Conservation (phyloP, 1,284 basidiomycete species). For the Phellopilus nigrolimitatus region DNA sequence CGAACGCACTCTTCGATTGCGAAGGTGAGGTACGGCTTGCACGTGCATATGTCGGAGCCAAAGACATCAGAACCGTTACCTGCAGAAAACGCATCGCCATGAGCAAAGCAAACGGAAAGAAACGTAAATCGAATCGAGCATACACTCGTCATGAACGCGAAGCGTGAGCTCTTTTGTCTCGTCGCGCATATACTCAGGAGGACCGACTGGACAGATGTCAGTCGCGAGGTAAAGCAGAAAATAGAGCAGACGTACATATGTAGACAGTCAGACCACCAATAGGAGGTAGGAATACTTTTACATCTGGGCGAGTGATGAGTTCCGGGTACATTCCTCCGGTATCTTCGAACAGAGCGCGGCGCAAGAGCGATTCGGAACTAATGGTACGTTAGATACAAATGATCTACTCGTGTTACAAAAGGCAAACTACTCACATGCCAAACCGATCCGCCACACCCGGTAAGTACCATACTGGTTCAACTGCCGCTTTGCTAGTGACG, state of each 20-base stretch:
- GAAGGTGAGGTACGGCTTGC: conserved; percentile 89
- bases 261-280: conserved; percentile 92
- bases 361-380: conserved; percentile 79
- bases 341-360: conserved; percentile 91
- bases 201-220: conserved; percentile 53
- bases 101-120: too few relatives aligned
- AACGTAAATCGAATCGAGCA: conserved; percentile 29
- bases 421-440: conserved; percentile 61
- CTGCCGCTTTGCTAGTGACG: conserved; percentile 80
- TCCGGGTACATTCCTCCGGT: conserved; percentile 97
- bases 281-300: conserved; percentile 93
- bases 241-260: conserved; percentile 57
- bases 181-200: conserved; percentile 75
- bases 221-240: background rate
- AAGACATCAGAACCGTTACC: conserved; percentile 85
- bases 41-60: conserved; percentile 93
- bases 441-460: conserved; percentile 91
- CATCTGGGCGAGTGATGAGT: conserved; percentile 89
- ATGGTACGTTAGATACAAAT: conserved; percentile 54
- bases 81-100: too few relatives aligned
- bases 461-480: conserved; percentile 93
- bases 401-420: conserved; percentile 2
- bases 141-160: conserved; percentile 92
- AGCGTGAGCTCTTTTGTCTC: conserved; percentile 84
- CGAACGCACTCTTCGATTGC: conserved; percentile 94